Evolutionary conservation across 257 asterid species (phyloP), one percentile per base, ranked within the genome.

Genomic region (Gardenia jasminoides): DNA sequence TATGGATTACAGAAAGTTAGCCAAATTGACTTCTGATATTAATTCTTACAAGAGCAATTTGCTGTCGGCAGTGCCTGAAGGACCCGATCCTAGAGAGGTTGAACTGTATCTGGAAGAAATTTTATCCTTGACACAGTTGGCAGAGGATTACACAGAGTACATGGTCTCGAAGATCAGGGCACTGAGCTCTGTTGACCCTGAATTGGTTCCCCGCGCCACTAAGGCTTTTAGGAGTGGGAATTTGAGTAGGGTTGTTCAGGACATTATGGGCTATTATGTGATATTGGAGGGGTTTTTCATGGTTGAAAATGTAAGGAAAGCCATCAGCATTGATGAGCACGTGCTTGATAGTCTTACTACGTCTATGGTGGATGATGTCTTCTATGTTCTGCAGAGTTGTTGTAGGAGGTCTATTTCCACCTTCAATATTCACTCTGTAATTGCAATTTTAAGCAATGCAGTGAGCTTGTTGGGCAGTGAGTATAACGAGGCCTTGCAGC

Each of bases 251-350:
- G 92, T 93, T 69, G 87, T 94, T 59, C 97, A 93, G 88, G 98
- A 95, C 41, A 84, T 90, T 31, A 93, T 90, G 15, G 97, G 98
- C 66, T 95, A 95, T 88, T 95, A 93, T 74, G 97, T 95, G 61
- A 92, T 92, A 46, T 79, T 95, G 90, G 99, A 95, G 81, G 99
- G 98, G 16, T 95, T 87, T 90, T 93, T 95, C 78, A 93, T 95
- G 99, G 98, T 95, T 78, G 97, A 95, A 89, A 95, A 95, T 81
- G 99, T 95, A 80, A 93, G 97, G 83, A 95, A 92, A 84, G 99
- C 98, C 31, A 92, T 95, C 78, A 87, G 88, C 84, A 92, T 93
- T 70, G 94, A 95, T 81, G 97, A 95, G 88, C 97, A 92, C 43
- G 98, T 93, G 73, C 83, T 89, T 26, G 97, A 95, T 83, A 89